Base-by-base conservation (phyloP, 2,329 filamentous ascomycete genomes). In the Tetracladium maxilliforme region DNA sequence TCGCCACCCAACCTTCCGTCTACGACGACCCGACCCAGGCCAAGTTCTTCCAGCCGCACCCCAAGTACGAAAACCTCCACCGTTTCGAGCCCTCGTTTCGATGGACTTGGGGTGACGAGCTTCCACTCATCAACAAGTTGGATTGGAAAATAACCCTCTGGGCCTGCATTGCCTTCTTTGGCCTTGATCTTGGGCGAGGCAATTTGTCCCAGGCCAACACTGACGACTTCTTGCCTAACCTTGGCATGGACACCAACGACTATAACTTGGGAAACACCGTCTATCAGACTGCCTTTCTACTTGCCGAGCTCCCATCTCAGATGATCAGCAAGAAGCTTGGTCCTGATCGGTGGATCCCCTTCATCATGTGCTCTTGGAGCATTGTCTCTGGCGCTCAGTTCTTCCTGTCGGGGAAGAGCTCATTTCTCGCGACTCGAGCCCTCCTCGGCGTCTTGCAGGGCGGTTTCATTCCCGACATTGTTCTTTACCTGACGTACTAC, bases 141-240 rank as follows among this genome's bases (percentile, higher is more conserved):
- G 62, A 68, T 31, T 52, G 52, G 30, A 51, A 50, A 16, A 61
- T 68, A 20, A 60, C 54, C 25, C 37, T 50, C 0, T 67, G 59
- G 53, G 54, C 59, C 1, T 67, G 63, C 33, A 36, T 66, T 12
- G 63, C 63, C 48, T 64, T 65, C 43, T 61, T 65, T 28, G 56
- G 59, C 0, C 42, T 67, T 3, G 56, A 68, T 24, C 45, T 67
- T 11, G 58, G 64, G 34, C 40, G 55, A 16, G 51, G 49, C n/a
- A 60, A 61, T 28, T 52, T 60, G 25, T 34, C 39, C 15, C 45
- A 49, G 23, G 45, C 46, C 5, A 37, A 46, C n/a, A 44, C 46
- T 6, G 46, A 48, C 21, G 41, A 47, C 22, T 40, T 48, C 24
- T 23, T 48, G 7, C n/a, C n/a, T n/a, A n/a, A 9, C 8, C 6